Conservation (phyloP, 2,329 filamentous ascomycete genomes). For the Fusarium coffeatum region DNA sequence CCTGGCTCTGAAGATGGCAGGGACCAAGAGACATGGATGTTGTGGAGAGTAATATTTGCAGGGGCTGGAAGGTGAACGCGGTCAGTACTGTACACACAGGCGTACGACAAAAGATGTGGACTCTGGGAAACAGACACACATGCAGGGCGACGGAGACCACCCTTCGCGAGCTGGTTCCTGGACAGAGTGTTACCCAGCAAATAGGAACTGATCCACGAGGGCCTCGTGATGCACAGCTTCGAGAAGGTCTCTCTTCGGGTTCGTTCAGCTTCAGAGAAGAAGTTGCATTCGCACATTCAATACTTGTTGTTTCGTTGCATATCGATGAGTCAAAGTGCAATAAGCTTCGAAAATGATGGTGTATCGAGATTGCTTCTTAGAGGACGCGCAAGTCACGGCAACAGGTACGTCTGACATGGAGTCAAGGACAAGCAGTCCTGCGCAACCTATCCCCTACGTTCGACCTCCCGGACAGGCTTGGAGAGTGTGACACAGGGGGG, state of each 20-base stretch:
- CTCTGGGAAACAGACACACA: neutral
- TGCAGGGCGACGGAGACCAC: neutral
- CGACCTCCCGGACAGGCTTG: neutral
- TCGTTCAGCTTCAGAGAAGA: neutral
- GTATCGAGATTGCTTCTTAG: constrained; percentile 6
- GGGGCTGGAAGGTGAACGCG: neutral
- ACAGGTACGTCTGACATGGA: constrained; percentile 15
- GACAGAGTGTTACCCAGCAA: neutral
- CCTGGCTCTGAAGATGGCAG: neutral
- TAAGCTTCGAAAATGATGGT: neutral
- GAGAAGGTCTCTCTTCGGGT: neutral
- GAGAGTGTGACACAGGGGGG: neutral
- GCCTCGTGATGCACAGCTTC: neutral
- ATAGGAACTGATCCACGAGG: neutral
- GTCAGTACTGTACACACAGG: neutral
- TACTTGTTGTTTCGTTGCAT: neutral
- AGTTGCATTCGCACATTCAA: neutral
- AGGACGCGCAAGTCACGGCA: constrained; percentile 1
- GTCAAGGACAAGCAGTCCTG: neutral
- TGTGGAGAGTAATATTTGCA: neutral
- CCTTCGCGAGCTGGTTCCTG: neutral
- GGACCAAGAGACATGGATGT: neutral
- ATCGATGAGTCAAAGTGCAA: neutral
- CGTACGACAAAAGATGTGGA: neutral
- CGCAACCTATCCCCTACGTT: neutral